Base-by-base conservation (phyloP, 208 protist species). In the Phytomonas sp. region DNA sequence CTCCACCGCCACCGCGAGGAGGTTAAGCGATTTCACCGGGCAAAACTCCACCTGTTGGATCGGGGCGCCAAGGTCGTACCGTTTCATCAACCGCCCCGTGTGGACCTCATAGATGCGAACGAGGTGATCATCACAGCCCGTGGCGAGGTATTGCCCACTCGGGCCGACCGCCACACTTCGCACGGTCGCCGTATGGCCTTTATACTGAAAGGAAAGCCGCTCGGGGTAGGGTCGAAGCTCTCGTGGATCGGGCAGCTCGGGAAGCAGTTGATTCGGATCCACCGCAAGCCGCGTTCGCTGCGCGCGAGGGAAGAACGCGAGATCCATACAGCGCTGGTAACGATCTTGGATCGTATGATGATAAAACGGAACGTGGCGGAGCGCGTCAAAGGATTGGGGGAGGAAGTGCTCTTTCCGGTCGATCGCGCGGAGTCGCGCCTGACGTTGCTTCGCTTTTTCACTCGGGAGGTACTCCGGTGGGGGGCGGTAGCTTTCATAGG, bases 141-240 rank as follows among this genome's bases (percentile, higher is more conserved):
- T 98, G 15, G 95, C 97, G 34, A 99, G 88, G 81, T 92, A 99
- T 80, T 99, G 97, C 29, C 98, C 98, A 60, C 85, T 97, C 9
- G 98, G 98, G 74, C 86, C 86, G n/a, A 99, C 84, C 26, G 92
- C 92, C 43, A 99, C 68, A 56, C 87, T 90, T 36, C 95, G 93
- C 37, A 98, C 96, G 26, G 88, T 92, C 56, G 70, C 90, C 20
- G 88, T 98, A 86, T 99, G 98, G 13, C 98, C 98, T 71, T 96
- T 93, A 85, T 97, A 99, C 66, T 92, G 83, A 53, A 99, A 87
- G 62, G 87, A 92, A n/a, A 98, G 86, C 53, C 79, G 71, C 70
- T 97, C 94, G 29, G 99, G 99, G 89, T 98, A 99, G n/a, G 99
- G 99, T 37, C 97, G 93, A 36, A 99, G 95, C 56, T 99, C 97